Evolutionary conservation across 2,329 filamentous ascomycete species (phyloP), one percentile per base, ranked within the genome.

Genomic region (Xylariaceae sp.): DNA sequence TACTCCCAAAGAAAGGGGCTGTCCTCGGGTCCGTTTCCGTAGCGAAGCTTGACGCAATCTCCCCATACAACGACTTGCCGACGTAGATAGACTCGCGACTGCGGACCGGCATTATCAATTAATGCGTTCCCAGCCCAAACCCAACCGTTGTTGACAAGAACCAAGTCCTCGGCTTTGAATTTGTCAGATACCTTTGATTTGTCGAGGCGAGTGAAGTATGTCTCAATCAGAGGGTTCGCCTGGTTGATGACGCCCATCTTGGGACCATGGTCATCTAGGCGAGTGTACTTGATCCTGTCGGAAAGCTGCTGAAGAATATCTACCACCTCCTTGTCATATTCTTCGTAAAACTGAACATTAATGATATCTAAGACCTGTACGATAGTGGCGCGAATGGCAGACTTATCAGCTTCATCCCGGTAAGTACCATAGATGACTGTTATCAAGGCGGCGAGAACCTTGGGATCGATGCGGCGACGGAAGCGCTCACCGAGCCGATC

Each of bases 61-160:
- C 93, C 92, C 94, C 94, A 99, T 35, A 97, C 89, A 66, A 99
- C 97, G 62, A 99, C 91, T 74, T 99, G 92, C 66, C 94, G 85
- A 55, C 91, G 85, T n/a, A 99, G 82, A 70, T 99, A 99, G n/a
- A 93, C 92, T 58, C 88, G 87, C 7, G 93, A 96, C 51, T 89
- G 80, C 0, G 92, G 88, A 0, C 95, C 95, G 35, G 94, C 94
- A 70, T 97, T 94, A 76, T 99, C 94, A 49, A 90, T 82, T 74
- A 97, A 83, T 1, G 94, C 93, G 75, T 97, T 95, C 4, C 93
- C 93, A 60, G 90, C 93, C 94, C 94, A 99, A 7, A 99, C 92
- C 94, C 94, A 99, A 49, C 94, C 94, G 71, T 99, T 99, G 75
- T 97, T 97, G 47, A 88, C 92, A 55, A 99, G 77, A 2, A 90